Evolutionary conservation across 176 grass and related monocot species (phyloP).

Genomic region (Secale cereale): DNA sequence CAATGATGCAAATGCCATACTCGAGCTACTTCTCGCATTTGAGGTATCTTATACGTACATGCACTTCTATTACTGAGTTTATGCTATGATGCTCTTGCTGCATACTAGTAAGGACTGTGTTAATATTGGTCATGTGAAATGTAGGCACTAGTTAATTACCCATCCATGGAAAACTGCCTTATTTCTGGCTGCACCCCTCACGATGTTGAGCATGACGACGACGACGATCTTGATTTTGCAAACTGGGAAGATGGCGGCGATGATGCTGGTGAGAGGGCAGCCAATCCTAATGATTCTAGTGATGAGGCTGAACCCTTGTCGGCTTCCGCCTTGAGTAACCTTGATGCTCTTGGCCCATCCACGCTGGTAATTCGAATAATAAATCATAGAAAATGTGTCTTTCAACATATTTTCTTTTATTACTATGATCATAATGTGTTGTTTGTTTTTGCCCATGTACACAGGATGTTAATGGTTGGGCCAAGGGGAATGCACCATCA

Average conservation of each 20-base stretch:
- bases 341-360: neutral
- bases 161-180: neutral
- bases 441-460: constrained; percentile 7
- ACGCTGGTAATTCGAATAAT: neutral
- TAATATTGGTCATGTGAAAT: constrained; percentile 19
- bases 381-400: neutral
- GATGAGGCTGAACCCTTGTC: neutral
- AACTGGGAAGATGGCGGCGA: constrained; percentile 35
- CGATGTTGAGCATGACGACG: neutral
- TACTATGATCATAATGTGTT: constrained; percentile 10
- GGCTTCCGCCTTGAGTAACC: neutral
- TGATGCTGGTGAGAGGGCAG: constrained; percentile 11
- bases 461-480: constrained; percentile 29
- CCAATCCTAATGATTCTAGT: neutral
- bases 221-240: constrained; percentile 6
- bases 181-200: constrained; percentile 1
- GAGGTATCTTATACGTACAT: constrained; percentile 24
- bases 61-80: neutral
- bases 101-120: neutral
- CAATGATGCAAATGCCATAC: constrained; percentile 48
- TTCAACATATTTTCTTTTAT: constrained; percentile 7
- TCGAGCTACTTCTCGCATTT: constrained; percentile 59
- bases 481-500: constrained; percentile 9
- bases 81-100: neutral
- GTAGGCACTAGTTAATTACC: constrained; percentile 48